Percentiles rank a stretch among this genome's conserved stretches.
These are phyloP conservation scores for Podaxis sp. DNA, from an alignment of 768 basidiomycete genomes.

Conservation along the genomic window DNA sequence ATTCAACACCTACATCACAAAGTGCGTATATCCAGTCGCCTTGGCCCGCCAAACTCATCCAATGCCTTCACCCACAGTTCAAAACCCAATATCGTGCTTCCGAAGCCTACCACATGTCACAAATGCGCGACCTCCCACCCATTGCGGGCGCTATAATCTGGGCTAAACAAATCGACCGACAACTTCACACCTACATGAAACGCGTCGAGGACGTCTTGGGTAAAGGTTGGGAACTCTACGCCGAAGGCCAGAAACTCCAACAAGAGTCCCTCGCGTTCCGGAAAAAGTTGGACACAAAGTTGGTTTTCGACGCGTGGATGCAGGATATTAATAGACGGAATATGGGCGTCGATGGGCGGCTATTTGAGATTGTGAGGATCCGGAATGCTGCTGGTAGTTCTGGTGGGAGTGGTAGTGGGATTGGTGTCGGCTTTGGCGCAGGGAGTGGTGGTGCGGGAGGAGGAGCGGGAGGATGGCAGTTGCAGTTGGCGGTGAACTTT, in stretches of 20 bases:
- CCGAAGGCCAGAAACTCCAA: slow-evolving; percentile 98
- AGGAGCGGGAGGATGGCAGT: slow-evolving; percentile 47
- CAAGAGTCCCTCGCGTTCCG: slow-evolving; percentile 89
- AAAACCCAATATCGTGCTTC: slow-evolving; percentile 95
- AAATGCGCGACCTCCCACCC: slow-evolving; percentile 97
- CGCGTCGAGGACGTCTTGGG: slow-evolving; percentile 98
- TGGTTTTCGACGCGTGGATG: slow-evolving; percentile 96
- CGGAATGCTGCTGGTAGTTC: slow-evolving; percentile 39
- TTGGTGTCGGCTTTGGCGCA: slow-evolving; percentile 62
- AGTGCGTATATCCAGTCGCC: slow-evolving; percentile 31
- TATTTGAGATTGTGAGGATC: slow-evolving; percentile 87
- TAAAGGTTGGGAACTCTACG: slow-evolving; percentile 98
- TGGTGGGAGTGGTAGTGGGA: slow-evolving; percentile 63
- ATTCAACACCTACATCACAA: slow-evolving; percentile 95
- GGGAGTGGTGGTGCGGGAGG: slow-evolving; percentile 15
- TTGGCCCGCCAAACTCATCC: not conserved
- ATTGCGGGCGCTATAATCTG: slow-evolving; percentile 98
- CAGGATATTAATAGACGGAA: slow-evolving; percentile 92
- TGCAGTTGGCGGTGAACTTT: slow-evolving; percentile 93
- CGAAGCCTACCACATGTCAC: slow-evolving; percentile 96
- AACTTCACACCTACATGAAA: slow-evolving; percentile 96
- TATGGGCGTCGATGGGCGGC: slow-evolving; percentile 85
- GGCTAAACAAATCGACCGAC: slow-evolving; percentile 98
- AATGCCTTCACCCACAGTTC: slow-evolving; percentile 43
- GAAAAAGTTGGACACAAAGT: slow-evolving; percentile 92